phyloP scores from a whole-genome alignment of 495 filamentous ascomycete genomes.

The Penicillium paxilli region DNA sequence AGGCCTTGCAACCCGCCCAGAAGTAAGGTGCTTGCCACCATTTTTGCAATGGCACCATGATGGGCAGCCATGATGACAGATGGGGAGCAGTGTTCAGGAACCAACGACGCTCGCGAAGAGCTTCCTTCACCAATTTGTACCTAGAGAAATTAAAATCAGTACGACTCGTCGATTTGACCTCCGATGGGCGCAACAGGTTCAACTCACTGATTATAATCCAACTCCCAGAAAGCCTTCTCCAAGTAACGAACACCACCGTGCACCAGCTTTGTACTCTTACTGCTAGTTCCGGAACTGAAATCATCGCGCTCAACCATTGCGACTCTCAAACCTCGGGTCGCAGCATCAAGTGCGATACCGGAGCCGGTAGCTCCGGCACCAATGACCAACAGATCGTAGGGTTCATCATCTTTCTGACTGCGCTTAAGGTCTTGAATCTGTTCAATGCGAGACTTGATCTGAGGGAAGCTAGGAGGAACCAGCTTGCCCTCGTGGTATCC shows the following conservation, averaged over 20 bases:
- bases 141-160: constrained; percentile 31
- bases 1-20: constrained; percentile 93
- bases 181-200: background rate
- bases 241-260: constrained; percentile 96
- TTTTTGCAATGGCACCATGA: constrained; percentile 93
- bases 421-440: constrained; percentile 55
- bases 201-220: constrained; percentile 85
- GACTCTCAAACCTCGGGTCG: constrained; percentile 87
- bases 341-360: constrained; percentile 92
- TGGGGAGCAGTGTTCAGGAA: constrained; percentile 96
- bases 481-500: constrained; percentile 79
- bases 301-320: constrained; percentile 95
- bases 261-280: constrained; percentile 96
- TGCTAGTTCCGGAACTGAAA: constrained; percentile 90
- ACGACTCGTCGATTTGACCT: background rate
- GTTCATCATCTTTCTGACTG: constrained; percentile 30
- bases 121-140: constrained; percentile 88
- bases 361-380: constrained; percentile 91
- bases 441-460: constrained; percentile 65
- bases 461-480: constrained; percentile 77
- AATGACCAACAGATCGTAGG: constrained; percentile 88
- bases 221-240: constrained; percentile 94
- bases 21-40: constrained; percentile 99
- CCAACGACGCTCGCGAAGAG: constrained; percentile 93
- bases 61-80: constrained; percentile 91